Base-by-base conservation (phyloP, 805 yeast species). In the Wilhelminamyces savonicus region DNA sequence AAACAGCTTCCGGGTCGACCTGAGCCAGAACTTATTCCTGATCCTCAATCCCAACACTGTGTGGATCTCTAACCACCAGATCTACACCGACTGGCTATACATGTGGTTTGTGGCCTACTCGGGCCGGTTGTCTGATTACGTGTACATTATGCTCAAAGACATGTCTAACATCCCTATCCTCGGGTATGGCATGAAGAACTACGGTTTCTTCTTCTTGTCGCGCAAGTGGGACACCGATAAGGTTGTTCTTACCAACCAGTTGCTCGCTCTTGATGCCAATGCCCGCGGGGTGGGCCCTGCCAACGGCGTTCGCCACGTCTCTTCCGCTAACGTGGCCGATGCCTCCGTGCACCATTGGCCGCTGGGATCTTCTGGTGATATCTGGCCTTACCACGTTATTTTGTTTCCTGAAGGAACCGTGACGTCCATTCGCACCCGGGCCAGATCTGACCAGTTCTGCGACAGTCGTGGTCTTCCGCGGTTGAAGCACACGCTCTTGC, bases 331-430 rank as follows among this genome's bases (percentile, higher is more conserved):
- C 30, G 30, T 42, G 17, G 22, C 28, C 22, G 25, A 29, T 22
- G 14, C 23, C 23, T 9, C 35, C 41, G 16, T 34, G 21, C 21
- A 17, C 7, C 37, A 39, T 24, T 61, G 69, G 68, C 67, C 69
- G 9, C 28, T 40, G 24, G 56, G 62, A 3, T 31, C 25, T 3
- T 39, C 34, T 34, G 27, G 52, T 3, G 38, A 48, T 11, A 36
- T 50, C 2, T 60, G 56, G 52, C 67, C 67, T 4, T 78, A 79
- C 39, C 76, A 81, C 67, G 53, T 92, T 26, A 57, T 88, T 14
- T 54, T 92, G 16, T 92, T 82, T 57, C 98, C 98, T 2, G 98
- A 92, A 54, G 98, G 98, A 4, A 92, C 98, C 0, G 92, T 86
- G 35, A 59, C 82, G 31, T 78, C 92, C 22, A 66, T 65, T 4